A percentile compares a stretch with the other conserved stretches of the same genome.
Evolutionary conservation across 148 eudicot genomes (phyloP).

Genomic region (Salicornia ramosissima): DNA sequence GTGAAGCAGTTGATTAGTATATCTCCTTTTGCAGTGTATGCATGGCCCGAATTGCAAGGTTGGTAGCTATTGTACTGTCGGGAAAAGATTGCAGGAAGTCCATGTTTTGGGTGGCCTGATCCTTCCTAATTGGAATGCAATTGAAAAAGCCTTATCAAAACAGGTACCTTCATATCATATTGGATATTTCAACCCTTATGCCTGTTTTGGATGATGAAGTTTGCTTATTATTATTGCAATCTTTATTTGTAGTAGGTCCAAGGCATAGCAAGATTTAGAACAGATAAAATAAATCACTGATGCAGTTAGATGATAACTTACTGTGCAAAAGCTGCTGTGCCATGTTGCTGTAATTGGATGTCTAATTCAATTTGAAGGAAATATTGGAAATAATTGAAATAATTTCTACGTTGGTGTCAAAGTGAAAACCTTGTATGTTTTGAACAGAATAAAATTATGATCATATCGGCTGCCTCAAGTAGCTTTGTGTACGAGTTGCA

Average conservation of each 20-base stretch:
- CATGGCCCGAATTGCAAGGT: slow-evolving; percentile 96
- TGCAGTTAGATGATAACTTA: neutral
- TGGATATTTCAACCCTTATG: neutral
- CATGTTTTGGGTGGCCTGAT: slow-evolving; percentile 92
- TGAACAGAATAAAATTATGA: too few species aligned
- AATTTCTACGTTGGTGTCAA: too few species aligned
- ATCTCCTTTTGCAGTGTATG: slow-evolving; percentile 66
- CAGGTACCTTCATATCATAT: slow-evolving; percentile 45
- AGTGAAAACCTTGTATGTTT: too few species aligned
- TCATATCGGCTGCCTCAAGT: too few species aligned
- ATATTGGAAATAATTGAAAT: too few species aligned
- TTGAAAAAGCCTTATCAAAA: slow-evolving; percentile 84
- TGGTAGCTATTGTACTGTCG: slow-evolving; percentile 78
- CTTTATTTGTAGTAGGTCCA: neutral
- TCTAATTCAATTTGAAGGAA: too few species aligned
- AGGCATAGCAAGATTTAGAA: neutral
- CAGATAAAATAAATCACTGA: neutral
- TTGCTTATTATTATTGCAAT: neutral
- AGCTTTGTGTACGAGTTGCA: too few species aligned
- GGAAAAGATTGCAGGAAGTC: slow-evolving; percentile 89
- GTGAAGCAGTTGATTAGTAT: neutral
- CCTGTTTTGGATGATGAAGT: neutral
- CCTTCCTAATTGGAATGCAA: slow-evolving; percentile 89
- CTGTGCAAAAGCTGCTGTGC: too few species aligned
- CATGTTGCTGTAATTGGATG: too few species aligned